A percentile compares a stretch with the other conserved stretches of the same genome.
Evolutionary conservation across 1,139 yeast genomes (phyloP).

Genomic region (Saccharomycopsis hybrid): DNA sequence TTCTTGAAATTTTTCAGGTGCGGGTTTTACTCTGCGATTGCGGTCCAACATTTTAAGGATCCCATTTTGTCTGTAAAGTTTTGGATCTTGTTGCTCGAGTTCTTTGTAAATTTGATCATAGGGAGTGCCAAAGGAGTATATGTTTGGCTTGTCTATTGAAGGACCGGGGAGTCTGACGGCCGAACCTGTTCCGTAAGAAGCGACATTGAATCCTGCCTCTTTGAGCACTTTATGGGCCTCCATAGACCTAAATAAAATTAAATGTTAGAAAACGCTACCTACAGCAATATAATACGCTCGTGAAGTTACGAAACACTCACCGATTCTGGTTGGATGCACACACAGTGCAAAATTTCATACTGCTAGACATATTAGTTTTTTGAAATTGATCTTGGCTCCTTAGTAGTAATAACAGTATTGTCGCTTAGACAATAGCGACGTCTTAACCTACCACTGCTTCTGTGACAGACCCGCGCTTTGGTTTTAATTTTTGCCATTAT

Average conservation of each 20-base stretch:
- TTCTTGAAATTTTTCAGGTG: slow-evolving; percentile 94
- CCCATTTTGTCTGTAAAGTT: slow-evolving; percentile 80
- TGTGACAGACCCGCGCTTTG: too few relatives aligned
- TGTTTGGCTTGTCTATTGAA: slow-evolving; percentile 83
- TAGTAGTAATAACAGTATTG: too few relatives aligned
- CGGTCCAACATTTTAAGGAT: slow-evolving; percentile 87
- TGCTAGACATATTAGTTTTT: not conserved
- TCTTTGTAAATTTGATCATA: slow-evolving; percentile 83
- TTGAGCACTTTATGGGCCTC: slow-evolving; percentile 86
- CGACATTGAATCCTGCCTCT: slow-evolving; percentile 83
- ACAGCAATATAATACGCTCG: too few relatives aligned
- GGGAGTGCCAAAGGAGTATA: slow-evolving; percentile 90
- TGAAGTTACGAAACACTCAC: too few relatives aligned
- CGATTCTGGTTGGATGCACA: slow-evolving; percentile 93
- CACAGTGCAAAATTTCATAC: slow-evolving; percentile 79
- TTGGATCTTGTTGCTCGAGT: slow-evolving; percentile 63
- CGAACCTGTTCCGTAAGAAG: slow-evolving; percentile 94
- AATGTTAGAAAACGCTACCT: too few relatives aligned
- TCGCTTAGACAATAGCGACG: too few relatives aligned
- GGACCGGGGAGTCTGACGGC: slow-evolving; percentile 96
- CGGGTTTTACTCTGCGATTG: slow-evolving; percentile 75
- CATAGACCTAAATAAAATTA: too few relatives aligned
- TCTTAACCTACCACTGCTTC: too few relatives aligned
- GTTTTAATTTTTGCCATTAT: too few relatives aligned
- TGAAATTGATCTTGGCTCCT: too few relatives aligned